Evolutionary conservation across 148 eudicot genomes (phyloP), one percentile per base, ranked within the genome.

Genomic region (Dysphania ambrosioides): DNA sequence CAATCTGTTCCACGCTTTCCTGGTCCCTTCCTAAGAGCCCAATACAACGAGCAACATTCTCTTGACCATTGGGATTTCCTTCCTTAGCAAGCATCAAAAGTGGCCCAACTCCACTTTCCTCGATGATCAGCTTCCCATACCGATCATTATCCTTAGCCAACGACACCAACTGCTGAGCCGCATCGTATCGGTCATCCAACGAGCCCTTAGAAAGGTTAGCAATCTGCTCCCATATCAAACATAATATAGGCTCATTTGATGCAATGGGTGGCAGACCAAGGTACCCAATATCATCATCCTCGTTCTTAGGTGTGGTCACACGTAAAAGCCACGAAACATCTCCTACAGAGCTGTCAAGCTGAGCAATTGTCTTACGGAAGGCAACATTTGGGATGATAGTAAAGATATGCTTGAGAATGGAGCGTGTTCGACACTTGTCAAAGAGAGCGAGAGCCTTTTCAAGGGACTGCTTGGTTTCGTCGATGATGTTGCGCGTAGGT

Each of bases 211-310:
- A 87, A 38, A 93, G 79, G 15, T 87, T 84, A 0, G 93, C 94
- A 4, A 93, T 82, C 61, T 93, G 98, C 63, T 93, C 96, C 98
- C 98, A 93, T 21, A 93, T 93, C 4, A 91, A 72, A 51, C 97
- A 89, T 4, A 93, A 47, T 36, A 91, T 93, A 3, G 98, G 98
- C 87, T 93, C 98, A 40, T 91, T 89, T 7, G 91, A 83, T 0
- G 97, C 98, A 36, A 93, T 93, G 0, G 98, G 98, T 0, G 97
- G 98, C 5, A 93, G 75, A 2, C 98, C 98, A 0, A 89, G 77
- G 73, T 84, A 87, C 5, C 90, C 93, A 19, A 87, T 87, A 35
- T 87, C 89, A 13, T 90, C 93, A 19, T 86, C 89, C 19, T 85
- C 87, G 0, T 69, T 49, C 19, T 75, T 78, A 27, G 92, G 77